These are phyloP conservation scores for Exidia glandulosa DNA, from an alignment of 768 basidiomycete species.

Conservation along the genomic window DNA sequence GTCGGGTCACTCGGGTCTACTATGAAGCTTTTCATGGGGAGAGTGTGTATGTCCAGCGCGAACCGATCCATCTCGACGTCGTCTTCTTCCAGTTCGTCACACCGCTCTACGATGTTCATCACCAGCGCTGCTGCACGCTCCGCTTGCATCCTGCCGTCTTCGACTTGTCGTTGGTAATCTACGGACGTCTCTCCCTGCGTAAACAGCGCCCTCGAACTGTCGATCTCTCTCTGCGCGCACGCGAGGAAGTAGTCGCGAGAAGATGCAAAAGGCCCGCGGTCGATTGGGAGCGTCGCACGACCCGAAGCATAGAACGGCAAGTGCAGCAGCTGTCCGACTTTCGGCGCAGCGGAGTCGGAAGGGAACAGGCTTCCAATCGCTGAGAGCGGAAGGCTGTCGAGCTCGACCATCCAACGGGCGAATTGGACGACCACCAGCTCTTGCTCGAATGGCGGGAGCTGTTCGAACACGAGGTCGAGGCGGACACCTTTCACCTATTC, in stretches of 20 bases:
- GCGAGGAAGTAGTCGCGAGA: slow-evolving; percentile 22
- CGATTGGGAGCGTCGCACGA: slow-evolving; percentile 17
- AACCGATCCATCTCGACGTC: slow-evolving; percentile 20
- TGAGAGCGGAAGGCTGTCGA: slow-evolving; percentile 16
- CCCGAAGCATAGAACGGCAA: slow-evolving; percentile 20
- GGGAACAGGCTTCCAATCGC: slow-evolving; percentile 19
- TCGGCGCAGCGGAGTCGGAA: not conserved
- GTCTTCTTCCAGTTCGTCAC: slow-evolving; percentile 21
- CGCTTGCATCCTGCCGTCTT: slow-evolving; percentile 17
- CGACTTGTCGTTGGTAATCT: slow-evolving; percentile 19
- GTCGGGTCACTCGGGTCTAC: slow-evolving; percentile 18
- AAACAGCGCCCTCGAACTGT: slow-evolving; percentile 19
- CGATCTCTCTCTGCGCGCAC: slow-evolving; percentile 25
- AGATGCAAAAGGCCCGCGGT: slow-evolving; percentile 21
- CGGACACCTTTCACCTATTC: slow-evolving; percentile 17
- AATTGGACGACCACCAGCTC: slow-evolving; percentile 16
- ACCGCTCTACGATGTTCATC: slow-evolving; percentile 16
- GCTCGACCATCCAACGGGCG: slow-evolving; percentile 20
- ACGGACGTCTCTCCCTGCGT: slow-evolving; percentile 18
- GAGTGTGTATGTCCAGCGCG: slow-evolving; percentile 20
- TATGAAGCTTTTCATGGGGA: slow-evolving; percentile 19
- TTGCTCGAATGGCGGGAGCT: slow-evolving; percentile 14
- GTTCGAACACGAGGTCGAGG: slow-evolving; percentile 16
- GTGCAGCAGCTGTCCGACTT: slow-evolving; percentile 12
- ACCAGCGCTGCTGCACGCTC: slow-evolving; percentile 22